phyloP scores from a whole-genome alignment of 176 grass and related monocot genomes.

The Tillandsia fasciculata region DNA sequence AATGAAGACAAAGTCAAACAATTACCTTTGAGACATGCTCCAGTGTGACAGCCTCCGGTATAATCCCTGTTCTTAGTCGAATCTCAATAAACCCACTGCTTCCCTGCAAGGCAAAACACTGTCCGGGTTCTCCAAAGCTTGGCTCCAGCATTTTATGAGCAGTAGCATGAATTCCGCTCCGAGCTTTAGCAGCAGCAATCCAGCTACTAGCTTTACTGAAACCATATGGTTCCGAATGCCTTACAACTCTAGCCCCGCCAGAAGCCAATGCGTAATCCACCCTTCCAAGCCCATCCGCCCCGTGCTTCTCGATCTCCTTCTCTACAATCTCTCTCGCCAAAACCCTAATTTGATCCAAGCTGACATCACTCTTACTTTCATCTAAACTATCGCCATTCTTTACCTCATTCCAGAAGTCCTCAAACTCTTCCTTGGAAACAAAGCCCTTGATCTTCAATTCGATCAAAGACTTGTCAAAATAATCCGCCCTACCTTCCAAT shows the following conservation, averaged over 20 bases:
- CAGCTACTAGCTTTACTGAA: constrained; percentile 18
- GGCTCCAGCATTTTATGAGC: constrained; percentile 72
- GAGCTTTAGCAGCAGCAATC: background rate
- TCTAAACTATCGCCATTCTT: constrained; percentile 22
- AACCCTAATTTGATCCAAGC: constrained; percentile 53
- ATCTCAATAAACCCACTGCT: constrained; percentile 77
- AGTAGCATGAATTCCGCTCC: constrained; percentile 13
- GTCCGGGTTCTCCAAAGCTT: constrained; percentile 87
- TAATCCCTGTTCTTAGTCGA: constrained; percentile 50
- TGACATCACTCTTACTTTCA: constrained; percentile 8
- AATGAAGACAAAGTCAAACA: constrained; percentile 1
- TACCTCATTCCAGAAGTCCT: constrained; percentile 48
- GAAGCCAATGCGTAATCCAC: constrained; percentile 71
- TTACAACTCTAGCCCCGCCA: constrained; percentile 57
- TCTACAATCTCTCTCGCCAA: constrained; percentile 67
- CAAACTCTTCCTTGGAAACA: constrained; percentile 49
- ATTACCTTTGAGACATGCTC: constrained; percentile 87
- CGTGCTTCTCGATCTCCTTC: constrained; percentile 83
- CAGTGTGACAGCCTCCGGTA: constrained; percentile 69
- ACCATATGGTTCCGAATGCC: constrained; percentile 47
- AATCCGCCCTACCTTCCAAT: constrained; percentile 36
- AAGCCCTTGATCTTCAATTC: constrained; percentile 46
- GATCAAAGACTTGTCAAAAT: constrained; percentile 37
- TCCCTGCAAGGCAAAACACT: constrained; percentile 71
- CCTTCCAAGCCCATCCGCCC: constrained; percentile 82